Conservation (phyloP, 805 yeast genomes). For the Priceomyces carsonii region DNA sequence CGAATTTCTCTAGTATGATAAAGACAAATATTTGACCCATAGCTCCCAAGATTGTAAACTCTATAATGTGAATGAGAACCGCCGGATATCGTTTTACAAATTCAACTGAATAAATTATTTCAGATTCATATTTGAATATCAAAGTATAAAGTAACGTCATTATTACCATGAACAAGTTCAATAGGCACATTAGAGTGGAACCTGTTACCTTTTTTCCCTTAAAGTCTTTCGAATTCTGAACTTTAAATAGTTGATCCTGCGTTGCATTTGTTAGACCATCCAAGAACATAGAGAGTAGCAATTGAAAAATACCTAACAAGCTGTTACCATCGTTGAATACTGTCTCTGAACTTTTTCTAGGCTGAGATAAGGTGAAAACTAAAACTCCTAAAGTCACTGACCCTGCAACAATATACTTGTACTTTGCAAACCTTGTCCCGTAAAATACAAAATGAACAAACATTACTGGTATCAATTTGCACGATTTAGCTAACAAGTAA, state of each 20-base stretch:
- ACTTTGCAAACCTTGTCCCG: slow-evolving; percentile 65
- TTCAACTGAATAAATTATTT: slow-evolving; percentile 46
- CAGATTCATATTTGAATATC: slow-evolving; percentile 41
- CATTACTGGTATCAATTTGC: slow-evolving; percentile 95
- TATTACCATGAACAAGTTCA: slow-evolving; percentile 45
- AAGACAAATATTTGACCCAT: slow-evolving; percentile 95
- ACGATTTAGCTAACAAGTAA: slow-evolving; percentile 83
- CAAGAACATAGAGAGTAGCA: slow-evolving; percentile 64
- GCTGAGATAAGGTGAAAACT: slow-evolving; percentile 57
- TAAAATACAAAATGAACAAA: slow-evolving; percentile 73
- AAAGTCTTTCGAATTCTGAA: slow-evolving; percentile 21
- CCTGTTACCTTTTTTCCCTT: slow-evolving; percentile 58
- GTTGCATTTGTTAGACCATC: slow-evolving; percentile 95
- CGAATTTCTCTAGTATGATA: slow-evolving; percentile 77
- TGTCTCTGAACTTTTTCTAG: slow-evolving; percentile 24
- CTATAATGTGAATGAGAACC: slow-evolving; percentile 57
- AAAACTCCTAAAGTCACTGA: slow-evolving; percentile 84
- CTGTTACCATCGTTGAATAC: slow-evolving; percentile 43
- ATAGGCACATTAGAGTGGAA: slow-evolving; percentile 81
- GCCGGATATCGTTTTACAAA: slow-evolving; percentile 55
- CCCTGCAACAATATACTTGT: slow-evolving; percentile 76
- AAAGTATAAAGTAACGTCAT: slow-evolving; percentile 53
- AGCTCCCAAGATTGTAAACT: slow-evolving; percentile 80
- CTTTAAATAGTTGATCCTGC: slow-evolving; percentile 79
- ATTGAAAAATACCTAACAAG: slow-evolving; percentile 58